These are phyloP conservation scores for Marasmius sp. DNA, from an alignment of 1,284 basidiomycete species.

Conservation along the genomic window DNA sequence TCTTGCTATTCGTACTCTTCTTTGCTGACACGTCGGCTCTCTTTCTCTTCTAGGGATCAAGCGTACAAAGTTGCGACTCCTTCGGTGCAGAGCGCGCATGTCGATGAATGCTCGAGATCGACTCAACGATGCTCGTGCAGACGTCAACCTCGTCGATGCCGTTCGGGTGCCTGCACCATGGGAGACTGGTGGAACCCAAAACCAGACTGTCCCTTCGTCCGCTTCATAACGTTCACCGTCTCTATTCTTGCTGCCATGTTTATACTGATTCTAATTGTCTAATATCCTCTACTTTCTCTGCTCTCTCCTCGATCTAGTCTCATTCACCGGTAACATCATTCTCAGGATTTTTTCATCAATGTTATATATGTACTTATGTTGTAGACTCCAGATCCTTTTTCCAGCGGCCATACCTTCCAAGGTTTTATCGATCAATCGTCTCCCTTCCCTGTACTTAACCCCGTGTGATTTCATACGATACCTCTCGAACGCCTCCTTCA, in stretches of 20 bases:
- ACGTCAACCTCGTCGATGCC: slow-evolving; percentile 72
- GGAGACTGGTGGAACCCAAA: slow-evolving; percentile 29
- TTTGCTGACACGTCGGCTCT: not conserved
- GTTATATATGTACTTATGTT: no score
- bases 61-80: slow-evolving; percentile 74
- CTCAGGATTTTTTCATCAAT: no score
- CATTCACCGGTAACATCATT: no score
- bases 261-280: not conserved
- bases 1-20: slow-evolving; percentile 25
- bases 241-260: not conserved
- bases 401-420: no score
- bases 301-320: no score
- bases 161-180: slow-evolving; percentile 73
- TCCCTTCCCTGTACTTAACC: no score
- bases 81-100: slow-evolving; percentile 72
- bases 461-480: no score
- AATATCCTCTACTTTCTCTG: no score
- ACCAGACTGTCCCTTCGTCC: slow-evolving; percentile 21
- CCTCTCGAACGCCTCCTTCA: no score
- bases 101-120: slow-evolving; percentile 68
- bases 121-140: slow-evolving; percentile 66
- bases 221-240: not conserved
- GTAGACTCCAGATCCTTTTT: no score
- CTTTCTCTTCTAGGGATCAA: slow-evolving; percentile 62
- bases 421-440: no score